A percentile compares a stretch with the other conserved stretches of the same genome.
Conservation (phyloP, 179 eudicot species). For the Heliamphora pulchella region DNA sequence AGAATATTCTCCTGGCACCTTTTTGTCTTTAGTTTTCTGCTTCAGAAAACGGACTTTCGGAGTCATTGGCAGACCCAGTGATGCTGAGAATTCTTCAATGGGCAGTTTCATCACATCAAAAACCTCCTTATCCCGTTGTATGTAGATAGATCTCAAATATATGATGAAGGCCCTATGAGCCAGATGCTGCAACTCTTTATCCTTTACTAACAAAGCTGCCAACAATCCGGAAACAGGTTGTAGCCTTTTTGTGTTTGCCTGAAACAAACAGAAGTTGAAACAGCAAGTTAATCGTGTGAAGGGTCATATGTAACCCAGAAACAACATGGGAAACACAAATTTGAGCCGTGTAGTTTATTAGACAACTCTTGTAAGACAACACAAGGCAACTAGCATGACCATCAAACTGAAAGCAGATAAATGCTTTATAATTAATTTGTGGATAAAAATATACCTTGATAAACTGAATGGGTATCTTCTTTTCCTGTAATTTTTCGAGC, state of each 20-base stretch:
- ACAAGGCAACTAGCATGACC: background rate
- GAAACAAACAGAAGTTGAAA: conserved; percentile 17
- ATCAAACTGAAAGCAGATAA: background rate
- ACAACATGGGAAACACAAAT: background rate
- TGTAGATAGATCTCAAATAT: conserved; percentile 57
- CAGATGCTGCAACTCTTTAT: conserved; percentile 46
- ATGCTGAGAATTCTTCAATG: conserved; percentile 68
- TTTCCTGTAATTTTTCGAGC: conserved; percentile 58
- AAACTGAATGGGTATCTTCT: conserved; percentile 47
- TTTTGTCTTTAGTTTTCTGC: conserved; percentile 37
- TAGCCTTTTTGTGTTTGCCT: conserved; percentile 59
- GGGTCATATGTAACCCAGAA: background rate
- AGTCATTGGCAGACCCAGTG: conserved; percentile 81
- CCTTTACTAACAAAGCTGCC: conserved; percentile 61
- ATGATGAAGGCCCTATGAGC: conserved; percentile 81
- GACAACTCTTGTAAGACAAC: background rate
- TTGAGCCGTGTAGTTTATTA: background rate
- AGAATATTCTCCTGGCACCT: conserved; percentile 23
- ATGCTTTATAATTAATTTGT: too few relatives aligned
- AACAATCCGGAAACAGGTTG: conserved; percentile 62
- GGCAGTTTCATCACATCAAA: conserved; percentile 72
- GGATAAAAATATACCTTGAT: conserved; percentile 25
- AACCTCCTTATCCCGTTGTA: conserved; percentile 69
- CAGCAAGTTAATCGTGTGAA: background rate
- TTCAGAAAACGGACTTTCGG: conserved; percentile 64